Conservation (phyloP, 2,329 filamentous ascomycete genomes). For the Byssothecium circinans region DNA sequence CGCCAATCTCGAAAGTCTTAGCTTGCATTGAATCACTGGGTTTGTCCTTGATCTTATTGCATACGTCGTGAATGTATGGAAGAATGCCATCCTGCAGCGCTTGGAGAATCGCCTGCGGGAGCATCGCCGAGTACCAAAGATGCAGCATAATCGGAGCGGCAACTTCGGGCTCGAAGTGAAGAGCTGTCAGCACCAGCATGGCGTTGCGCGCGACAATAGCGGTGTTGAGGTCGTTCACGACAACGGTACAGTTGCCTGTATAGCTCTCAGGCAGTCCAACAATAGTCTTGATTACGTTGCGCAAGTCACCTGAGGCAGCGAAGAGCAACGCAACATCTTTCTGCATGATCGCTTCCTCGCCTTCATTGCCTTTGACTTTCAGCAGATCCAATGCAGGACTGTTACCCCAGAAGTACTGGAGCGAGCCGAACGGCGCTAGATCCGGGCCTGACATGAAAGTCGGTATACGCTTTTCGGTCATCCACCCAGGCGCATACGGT, state of each 20-base stretch:
- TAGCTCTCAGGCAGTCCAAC: constrained; percentile 36
- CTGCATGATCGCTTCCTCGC: constrained; percentile 34
- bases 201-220: constrained; percentile 45
- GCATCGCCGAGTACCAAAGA: constrained; percentile 51
- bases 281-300: constrained; percentile 50
- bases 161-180: constrained; percentile 16
- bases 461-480: constrained; percentile 23
- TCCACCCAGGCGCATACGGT: constrained; percentile 33
- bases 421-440: constrained; percentile 1
- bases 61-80: constrained; percentile 40
- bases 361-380: constrained; percentile 25
- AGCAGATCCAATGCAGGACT: constrained; percentile 47
- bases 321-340: constrained; percentile 41
- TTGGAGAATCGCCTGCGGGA: constrained; percentile 26
- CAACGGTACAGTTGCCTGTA: constrained; percentile 20
- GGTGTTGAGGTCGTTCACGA: constrained; percentile 48
- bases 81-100: constrained; percentile 26
- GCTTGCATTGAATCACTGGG: constrained; percentile 20
- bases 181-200: constrained; percentile 45
- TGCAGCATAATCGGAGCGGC: constrained; percentile 45
- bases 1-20: constrained; percentile 37
- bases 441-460: constrained; percentile 19
- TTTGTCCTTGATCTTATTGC: constrained; percentile 36
- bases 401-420: constrained; percentile 45
- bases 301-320: constrained; percentile 49